These are phyloP conservation scores for Lobosporangium transversale DNA, from an alignment of 192 early-diverging fungal species.

Conservation along the genomic window DNA sequence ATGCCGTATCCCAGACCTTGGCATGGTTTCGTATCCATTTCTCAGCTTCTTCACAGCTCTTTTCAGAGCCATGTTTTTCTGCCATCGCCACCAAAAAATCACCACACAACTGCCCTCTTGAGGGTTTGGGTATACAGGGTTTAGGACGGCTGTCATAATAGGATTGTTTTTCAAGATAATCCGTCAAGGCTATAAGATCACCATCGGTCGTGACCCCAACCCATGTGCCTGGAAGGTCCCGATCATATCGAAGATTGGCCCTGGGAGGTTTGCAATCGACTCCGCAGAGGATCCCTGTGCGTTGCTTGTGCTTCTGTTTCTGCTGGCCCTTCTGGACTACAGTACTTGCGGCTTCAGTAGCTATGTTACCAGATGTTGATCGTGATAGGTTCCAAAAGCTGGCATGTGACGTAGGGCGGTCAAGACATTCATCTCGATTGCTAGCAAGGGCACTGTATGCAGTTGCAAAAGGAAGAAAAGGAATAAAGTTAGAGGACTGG, in stretches of 20 bases:
- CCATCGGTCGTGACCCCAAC: conserved; percentile 56
- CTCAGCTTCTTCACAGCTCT: not conserved
- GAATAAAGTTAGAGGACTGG: not conserved
- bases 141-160: not conserved
- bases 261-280: not conserved
- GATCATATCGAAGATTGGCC: not conserved
- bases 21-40: conserved; percentile 24
- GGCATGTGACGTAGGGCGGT: conserved; percentile 46
- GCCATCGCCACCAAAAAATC: conserved; percentile 48
- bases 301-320: not conserved
- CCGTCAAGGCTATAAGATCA: conserved; percentile 57
- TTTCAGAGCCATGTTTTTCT: not conserved
- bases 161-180: conserved; percentile 38
- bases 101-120: conserved; percentile 40
- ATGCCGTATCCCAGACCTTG: conserved; percentile 17
- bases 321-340: not conserved
- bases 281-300: conserved; percentile 2
- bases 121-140: conserved; percentile 6
- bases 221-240: conserved; percentile 53
- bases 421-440: conserved; percentile 59
- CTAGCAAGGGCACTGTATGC: conserved; percentile 53
- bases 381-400: conserved; percentile 50
- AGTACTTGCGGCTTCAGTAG: not conserved
- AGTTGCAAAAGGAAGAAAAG: not conserved
- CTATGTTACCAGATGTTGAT: not conserved